Evolutionary conservation across 345 rosid genomes (phyloP).

Genomic region (Populus alba): DNA sequence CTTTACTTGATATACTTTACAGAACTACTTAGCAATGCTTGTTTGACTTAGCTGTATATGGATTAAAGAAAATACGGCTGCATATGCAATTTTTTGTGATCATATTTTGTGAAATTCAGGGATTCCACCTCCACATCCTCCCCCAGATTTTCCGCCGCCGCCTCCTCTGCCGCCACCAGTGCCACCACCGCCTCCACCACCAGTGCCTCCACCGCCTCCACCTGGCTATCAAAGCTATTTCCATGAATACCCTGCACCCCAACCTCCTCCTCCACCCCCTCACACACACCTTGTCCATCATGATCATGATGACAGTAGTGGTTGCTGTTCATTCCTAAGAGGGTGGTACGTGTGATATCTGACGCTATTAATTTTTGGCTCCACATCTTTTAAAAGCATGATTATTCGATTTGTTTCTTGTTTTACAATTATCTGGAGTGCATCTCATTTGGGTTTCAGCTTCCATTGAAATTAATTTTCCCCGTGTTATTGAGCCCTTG

Average conservation of each 20-base stretch:
- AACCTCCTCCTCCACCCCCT: slow-evolving; percentile 22
- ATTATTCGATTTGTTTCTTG: background rate
- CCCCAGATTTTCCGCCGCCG: background rate
- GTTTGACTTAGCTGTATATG: too few species aligned
- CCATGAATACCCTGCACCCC: slow-evolving; percentile 26
- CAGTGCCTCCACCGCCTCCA: slow-evolving; percentile 16
- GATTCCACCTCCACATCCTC: slow-evolving; percentile 21
- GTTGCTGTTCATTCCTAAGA: slow-evolving; percentile 29
- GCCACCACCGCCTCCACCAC: slow-evolving; percentile 14
- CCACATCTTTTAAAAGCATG: background rate
- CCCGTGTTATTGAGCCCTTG: background rate
- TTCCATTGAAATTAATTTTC: background rate
- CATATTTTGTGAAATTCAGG: slow-evolving; percentile 21
- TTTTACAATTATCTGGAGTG: background rate
- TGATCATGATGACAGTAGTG: slow-evolving; percentile 5
- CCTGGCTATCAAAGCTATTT: slow-evolving; percentile 33
- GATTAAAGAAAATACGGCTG: background rate
- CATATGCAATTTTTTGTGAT: background rate
- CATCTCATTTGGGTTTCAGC: background rate
- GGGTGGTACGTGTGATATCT: slow-evolving; percentile 31
- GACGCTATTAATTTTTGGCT: background rate
- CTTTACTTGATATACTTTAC: too few species aligned
- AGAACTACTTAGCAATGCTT: too few species aligned
- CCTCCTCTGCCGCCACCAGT: background rate
- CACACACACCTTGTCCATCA: slow-evolving; percentile 1